phyloP scores from a whole-genome alignment of 495 filamentous ascomycete genomes.

The Oleoguttula mirabilis region DNA sequence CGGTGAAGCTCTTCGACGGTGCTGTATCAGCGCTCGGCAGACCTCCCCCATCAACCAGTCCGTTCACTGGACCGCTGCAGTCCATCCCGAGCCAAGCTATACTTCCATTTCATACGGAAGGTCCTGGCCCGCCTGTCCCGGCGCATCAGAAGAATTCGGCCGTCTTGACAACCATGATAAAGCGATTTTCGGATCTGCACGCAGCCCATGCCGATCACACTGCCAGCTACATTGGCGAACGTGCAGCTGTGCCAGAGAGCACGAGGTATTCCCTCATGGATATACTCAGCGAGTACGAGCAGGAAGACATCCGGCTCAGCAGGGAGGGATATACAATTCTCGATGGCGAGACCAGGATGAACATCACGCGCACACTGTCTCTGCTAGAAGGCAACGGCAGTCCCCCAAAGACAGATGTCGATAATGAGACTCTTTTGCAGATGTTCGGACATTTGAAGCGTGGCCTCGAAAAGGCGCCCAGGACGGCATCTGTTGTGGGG shows the following conservation, averaged over 20 bases:
- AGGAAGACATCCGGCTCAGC: slow-evolving; percentile 1
- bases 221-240: not conserved
- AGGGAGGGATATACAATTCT: not conserved
- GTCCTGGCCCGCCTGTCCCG: not conserved
- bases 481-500: not conserved
- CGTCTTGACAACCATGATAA: not conserved
- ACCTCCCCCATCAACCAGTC: slow-evolving; percentile 13
- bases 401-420: slow-evolving; percentile 10
- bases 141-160: not conserved
- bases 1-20: slow-evolving; percentile 3
- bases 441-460: slow-evolving; percentile 15
- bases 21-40: slow-evolving; percentile 4
- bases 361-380: slow-evolving; percentile 9
- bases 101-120: not conserved
- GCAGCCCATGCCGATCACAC: not conserved
- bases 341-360: slow-evolving; percentile 4
- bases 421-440: slow-evolving; percentile 6
- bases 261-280: slow-evolving; percentile 5
- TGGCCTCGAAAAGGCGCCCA: slow-evolving; percentile 1
- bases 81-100: slow-evolving; percentile 13
- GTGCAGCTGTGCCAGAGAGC: not conserved
- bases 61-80: slow-evolving; percentile 13
- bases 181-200: slow-evolving; percentile 1
- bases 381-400: slow-evolving; percentile 16
- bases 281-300: slow-evolving; percentile 3